These are phyloP conservation scores for Corymbia maculata DNA, from an alignment of 345 rosid species.

Conservation along the genomic window DNA sequence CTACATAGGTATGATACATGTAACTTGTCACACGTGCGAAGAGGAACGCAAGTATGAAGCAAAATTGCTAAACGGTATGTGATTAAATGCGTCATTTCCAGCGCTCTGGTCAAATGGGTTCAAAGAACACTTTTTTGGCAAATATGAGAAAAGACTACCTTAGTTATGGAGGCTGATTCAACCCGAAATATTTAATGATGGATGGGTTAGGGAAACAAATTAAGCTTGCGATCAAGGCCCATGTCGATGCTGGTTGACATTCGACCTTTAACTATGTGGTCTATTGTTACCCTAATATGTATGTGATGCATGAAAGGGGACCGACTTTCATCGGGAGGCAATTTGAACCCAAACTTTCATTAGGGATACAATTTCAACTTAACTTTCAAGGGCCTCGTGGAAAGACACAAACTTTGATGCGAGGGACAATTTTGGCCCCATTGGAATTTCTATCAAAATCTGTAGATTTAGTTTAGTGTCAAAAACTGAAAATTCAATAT, in stretches of 20 bases:
- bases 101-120: background rate
- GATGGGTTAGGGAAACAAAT: background rate
- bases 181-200: background rate
- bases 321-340: background rate
- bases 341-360: background rate
- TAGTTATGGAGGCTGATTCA: background rate
- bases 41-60: background rate
- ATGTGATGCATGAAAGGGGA: background rate
- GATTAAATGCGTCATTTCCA: background rate
- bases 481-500: background rate
- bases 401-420: background rate
- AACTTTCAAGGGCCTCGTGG: background rate
- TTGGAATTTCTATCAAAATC: background rate
- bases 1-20: background rate
- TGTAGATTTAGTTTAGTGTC: background rate
- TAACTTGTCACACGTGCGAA: background rate
- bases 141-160: background rate
- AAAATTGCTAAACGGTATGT: background rate
- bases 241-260: accelerated
- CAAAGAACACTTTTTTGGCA: background rate
- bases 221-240: background rate
- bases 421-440: background rate
- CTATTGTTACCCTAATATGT: accelerated
- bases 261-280: background rate
- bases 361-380: background rate